phyloP scores from a whole-genome alignment of 1,284 basidiomycete species.

The Inonotus obliquus region DNA sequence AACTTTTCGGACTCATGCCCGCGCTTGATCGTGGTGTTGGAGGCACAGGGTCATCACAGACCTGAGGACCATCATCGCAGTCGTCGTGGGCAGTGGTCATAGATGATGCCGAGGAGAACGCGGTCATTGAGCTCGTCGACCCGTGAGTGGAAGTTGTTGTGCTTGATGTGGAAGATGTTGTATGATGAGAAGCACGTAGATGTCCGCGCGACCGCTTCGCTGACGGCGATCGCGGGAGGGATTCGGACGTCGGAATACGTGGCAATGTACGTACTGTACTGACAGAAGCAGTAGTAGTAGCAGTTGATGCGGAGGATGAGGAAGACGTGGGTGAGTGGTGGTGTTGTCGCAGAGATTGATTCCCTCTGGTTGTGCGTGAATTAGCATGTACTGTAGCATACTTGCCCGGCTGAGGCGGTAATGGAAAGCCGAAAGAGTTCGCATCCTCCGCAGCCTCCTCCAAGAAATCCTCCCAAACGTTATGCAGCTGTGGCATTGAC shows the following conservation, averaged over 20 bases:
- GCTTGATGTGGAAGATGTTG: slow-evolving; percentile 15
- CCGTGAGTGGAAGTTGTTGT: background rate
- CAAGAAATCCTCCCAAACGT: slow-evolving; percentile 16
- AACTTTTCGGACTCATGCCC: background rate
- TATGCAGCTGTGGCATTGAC: slow-evolving; percentile 16
- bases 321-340: slow-evolving; percentile 5
- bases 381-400: background rate
- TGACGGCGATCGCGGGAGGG: background rate
- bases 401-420: background rate
- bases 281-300: background rate
- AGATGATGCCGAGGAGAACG: slow-evolving; percentile 12
- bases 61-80: background rate
- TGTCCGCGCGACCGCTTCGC: background rate
- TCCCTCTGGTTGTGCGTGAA: background rate
- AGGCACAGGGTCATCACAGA: slow-evolving; percentile 4
- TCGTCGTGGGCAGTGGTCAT: slow-evolving; percentile 14
- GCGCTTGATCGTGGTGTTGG: background rate
- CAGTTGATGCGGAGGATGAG: slow-evolving; percentile 1
- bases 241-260: background rate
- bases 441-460: slow-evolving; percentile 14
- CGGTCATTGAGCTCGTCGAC: slow-evolving; percentile 13
- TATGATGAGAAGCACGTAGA: slow-evolving; percentile 7
- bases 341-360: background rate
- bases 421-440: background rate
- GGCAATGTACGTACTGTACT: background rate